A percentile compares a stretch with the other conserved stretches of the same genome.
Conservation (phyloP, 306 rosid species). For the Fagus sylvatica region DNA sequence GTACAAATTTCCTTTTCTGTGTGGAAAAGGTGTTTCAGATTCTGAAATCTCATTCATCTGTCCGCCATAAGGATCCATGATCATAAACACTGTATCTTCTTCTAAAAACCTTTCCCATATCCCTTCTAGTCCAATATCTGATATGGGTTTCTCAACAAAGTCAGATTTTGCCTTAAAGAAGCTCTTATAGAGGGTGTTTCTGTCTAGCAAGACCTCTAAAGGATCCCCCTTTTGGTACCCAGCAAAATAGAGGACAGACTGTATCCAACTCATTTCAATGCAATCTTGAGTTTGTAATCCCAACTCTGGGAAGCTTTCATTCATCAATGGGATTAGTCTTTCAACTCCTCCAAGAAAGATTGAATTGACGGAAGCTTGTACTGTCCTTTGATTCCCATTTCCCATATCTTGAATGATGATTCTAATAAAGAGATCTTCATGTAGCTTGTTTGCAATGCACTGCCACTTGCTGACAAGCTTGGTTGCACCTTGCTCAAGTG, state of each 20-base stretch:
- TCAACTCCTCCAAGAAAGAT: conserved; percentile 58
- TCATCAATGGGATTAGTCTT: conserved; percentile 52
- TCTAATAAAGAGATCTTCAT: conserved; percentile 61
- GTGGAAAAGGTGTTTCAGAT: conserved; percentile 67
- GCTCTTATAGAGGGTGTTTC: conserved; percentile 59
- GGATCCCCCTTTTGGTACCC: conserved; percentile 58
- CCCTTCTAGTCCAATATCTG: conserved; percentile 60
- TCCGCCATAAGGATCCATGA: conserved; percentile 81
- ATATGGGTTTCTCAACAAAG: conserved; percentile 58
- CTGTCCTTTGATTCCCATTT: conserved; percentile 29
- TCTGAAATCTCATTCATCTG: conserved; percentile 60
- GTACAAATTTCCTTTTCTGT: conserved; percentile 64
- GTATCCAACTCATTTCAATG: conserved; percentile 69
- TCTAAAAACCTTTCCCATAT: conserved; percentile 62
- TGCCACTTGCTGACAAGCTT: conserved; percentile 62
- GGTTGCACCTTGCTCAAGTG: conserved; percentile 60
- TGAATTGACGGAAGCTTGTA: conserved; percentile 59
- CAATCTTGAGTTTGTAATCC: conserved; percentile 54
- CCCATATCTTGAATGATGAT: conserved; percentile 45
- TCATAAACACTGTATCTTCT: conserved; percentile 46
- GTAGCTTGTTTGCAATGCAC: conserved; percentile 56
- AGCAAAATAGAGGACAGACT: conserved; percentile 67
- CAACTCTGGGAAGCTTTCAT: conserved; percentile 60
- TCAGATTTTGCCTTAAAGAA: conserved; percentile 89
- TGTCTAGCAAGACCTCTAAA: conserved; percentile 57